phyloP scores from a whole-genome alignment of 805 yeast genomes.

The Sungouiella thailandica region DNA sequence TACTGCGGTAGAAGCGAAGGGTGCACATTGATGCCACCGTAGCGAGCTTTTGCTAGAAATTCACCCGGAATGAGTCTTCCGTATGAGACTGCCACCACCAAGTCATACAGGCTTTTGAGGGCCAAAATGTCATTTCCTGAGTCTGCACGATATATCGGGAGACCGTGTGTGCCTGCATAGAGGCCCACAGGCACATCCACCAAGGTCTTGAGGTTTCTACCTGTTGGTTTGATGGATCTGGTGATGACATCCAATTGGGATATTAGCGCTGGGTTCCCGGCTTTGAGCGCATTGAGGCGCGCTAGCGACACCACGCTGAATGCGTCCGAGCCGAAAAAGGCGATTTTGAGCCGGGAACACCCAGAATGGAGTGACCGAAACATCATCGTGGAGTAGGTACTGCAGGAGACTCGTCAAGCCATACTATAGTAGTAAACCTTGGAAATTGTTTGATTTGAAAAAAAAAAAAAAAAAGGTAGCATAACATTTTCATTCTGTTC shows the following conservation, averaged over 20 bases:
- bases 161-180: constrained; percentile 27
- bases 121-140: constrained; percentile 31
- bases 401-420: too few relatives aligned
- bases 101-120: constrained; percentile 35
- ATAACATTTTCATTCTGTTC: too few relatives aligned
- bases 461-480: too few relatives aligned
- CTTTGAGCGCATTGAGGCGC: constrained; percentile 24
- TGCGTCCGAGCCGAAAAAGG: constrained; percentile 75
- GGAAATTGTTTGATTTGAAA: too few relatives aligned
- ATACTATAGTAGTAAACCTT: too few relatives aligned
- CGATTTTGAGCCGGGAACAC: constrained; percentile 34
- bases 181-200: constrained; percentile 52
- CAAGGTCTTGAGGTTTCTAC: constrained; percentile 46
- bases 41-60: constrained; percentile 44
- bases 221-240: constrained; percentile 57
- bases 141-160: constrained; percentile 51
- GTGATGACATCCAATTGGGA: constrained; percentile 57
- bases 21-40: constrained; percentile 84
- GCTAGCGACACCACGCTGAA: constrained; percentile 58
- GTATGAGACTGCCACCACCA: constrained; percentile 89
- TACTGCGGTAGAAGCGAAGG: constrained; percentile 82
- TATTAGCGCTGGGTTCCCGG: constrained; percentile 14
- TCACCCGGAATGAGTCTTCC: constrained; percentile 72
- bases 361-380: too few relatives aligned
- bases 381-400: too few relatives aligned